A percentile compares a stretch with the other conserved stretches of the same genome.
Conservation (phyloP, 169 alveolate genomes). For the Theileria equi region DNA sequence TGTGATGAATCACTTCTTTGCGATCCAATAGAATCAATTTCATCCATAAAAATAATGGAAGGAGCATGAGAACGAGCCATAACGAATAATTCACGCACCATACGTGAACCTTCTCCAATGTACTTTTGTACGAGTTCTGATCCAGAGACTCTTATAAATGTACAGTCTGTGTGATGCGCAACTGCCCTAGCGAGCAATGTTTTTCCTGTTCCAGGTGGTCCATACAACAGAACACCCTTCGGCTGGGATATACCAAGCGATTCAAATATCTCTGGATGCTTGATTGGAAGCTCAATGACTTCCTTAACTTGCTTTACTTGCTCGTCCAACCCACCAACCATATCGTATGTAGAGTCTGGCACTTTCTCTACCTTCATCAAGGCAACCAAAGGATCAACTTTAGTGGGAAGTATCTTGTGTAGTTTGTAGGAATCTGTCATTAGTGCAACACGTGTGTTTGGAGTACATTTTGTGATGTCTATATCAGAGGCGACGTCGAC, state of each 20-base stretch:
- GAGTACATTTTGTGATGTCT: conserved; percentile 88
- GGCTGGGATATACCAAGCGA: conserved; percentile 99
- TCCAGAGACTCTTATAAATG: conserved; percentile 98
- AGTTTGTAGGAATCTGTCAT: conserved; percentile 88
- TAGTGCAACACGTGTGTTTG: conserved; percentile 91
- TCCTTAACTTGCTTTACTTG: conserved; percentile 98
- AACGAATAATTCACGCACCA: conserved; percentile 96
- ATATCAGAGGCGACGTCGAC: conserved; percentile 90
- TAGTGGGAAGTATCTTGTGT: conserved; percentile 94
- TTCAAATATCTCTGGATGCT: conserved; percentile 99
- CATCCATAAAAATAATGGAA: conserved; percentile 97
- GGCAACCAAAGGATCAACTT: conserved; percentile 98
- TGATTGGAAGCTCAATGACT: conserved; percentile 98
- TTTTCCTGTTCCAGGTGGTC: conserved; percentile 99
- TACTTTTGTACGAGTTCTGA: conserved; percentile 97
- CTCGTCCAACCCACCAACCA: conserved; percentile 99
- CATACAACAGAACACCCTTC: conserved; percentile 96
- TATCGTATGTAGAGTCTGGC: conserved; percentile 98
- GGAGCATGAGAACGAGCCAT: conserved; percentile 98
- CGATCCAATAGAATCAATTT: conserved; percentile 94
- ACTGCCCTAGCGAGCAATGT: conserved; percentile 98
- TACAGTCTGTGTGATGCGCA: conserved; percentile 99
- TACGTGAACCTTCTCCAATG: conserved; percentile 99
- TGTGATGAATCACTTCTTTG: conserved; percentile 88
- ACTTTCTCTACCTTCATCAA: conserved; percentile 99